phyloP scores from a whole-genome alignment of 768 basidiomycete species.

The Mycena crocata region DNA sequence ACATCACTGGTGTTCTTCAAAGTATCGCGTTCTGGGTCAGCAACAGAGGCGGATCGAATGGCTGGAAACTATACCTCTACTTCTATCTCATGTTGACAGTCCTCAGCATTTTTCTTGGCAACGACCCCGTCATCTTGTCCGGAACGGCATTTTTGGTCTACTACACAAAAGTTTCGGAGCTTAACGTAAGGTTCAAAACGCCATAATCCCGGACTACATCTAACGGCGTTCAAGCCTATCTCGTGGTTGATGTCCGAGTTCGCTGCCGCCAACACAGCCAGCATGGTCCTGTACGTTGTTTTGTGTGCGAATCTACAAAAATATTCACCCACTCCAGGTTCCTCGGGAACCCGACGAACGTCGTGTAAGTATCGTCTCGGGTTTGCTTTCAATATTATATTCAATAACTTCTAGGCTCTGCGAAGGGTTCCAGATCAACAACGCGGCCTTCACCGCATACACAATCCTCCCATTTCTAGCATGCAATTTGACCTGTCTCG shows the following conservation, averaged over 20 bases:
- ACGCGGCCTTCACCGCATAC: constrained; percentile 84
- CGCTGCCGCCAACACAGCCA: constrained; percentile 83
- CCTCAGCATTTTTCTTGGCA: constrained; percentile 86
- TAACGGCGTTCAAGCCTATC: constrained; percentile 54
- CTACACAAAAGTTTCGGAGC: constrained; percentile 76
- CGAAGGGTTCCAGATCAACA: constrained; percentile 85
- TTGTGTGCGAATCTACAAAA: background rate
- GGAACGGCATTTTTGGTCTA: constrained; percentile 93
- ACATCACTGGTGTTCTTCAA: constrained; percentile 87
- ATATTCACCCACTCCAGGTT: constrained; percentile 49
- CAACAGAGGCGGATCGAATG: constrained; percentile 79
- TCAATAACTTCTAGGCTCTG: constrained; percentile 64
- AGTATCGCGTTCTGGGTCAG: constrained; percentile 92
- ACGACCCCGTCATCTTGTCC: constrained; percentile 92
- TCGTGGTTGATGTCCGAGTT: constrained; percentile 84
- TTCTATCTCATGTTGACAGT: constrained; percentile 88
- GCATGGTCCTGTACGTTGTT: constrained; percentile 59
- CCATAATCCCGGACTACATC: too few relatives aligned
- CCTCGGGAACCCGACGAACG: constrained; percentile 93
- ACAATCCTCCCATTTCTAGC: constrained; percentile 85
- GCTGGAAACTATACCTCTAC: constrained; percentile 78
- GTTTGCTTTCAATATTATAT: background rate
- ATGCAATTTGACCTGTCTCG: constrained; percentile 70
- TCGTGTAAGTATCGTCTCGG: constrained; percentile 48
- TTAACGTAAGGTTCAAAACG: constrained; percentile 8